These are phyloP conservation scores for Coniochaeta sp. DNA, from an alignment of 2,329 filamentous ascomycete genomes.

Conservation along the genomic window DNA sequence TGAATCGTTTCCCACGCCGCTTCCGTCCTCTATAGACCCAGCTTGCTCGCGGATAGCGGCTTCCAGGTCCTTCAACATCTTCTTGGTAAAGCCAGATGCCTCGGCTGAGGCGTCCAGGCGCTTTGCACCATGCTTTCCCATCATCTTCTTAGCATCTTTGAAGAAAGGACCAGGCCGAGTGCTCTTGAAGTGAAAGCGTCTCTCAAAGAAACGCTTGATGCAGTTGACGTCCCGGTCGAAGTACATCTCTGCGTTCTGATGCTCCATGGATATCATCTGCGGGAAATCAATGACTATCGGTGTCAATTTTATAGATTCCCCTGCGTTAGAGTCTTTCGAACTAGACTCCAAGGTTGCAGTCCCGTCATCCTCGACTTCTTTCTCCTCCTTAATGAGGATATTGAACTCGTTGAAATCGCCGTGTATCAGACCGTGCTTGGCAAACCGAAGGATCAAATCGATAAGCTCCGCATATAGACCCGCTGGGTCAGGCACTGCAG, in stretches of 20 bases:
- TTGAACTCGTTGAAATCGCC: conserved; percentile 99
- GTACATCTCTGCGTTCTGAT: conserved; percentile 90
- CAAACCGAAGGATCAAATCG: conserved; percentile 73
- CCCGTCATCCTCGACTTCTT: conserved; percentile 3
- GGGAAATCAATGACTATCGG: conserved; percentile 96
- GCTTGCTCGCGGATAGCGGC: conserved; percentile 79
- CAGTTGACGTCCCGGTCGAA: conserved; percentile 95
- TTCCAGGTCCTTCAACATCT: conserved; percentile 92
- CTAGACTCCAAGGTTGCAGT: neutral
- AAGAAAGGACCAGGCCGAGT: conserved; percentile 81
- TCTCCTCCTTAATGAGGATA: conserved; percentile 80
- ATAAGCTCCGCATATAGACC: conserved; percentile 89
- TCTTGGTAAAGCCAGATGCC: conserved; percentile 91
- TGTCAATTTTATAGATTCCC: conserved; percentile 44
- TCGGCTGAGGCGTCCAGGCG: conserved; percentile 83
- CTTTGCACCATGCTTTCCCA: conserved; percentile 56
- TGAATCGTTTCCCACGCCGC: conserved; percentile 3
- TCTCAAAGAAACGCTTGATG: conserved; percentile 87
- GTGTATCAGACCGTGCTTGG: conserved; percentile 84
- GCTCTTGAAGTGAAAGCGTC: conserved; percentile 80
- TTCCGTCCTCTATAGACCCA: conserved; percentile 29
- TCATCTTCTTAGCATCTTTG: conserved; percentile 69
- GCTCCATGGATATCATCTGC: conserved; percentile 95
- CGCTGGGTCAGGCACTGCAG: conserved; percentile 74
- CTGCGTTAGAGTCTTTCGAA: conserved; percentile 9